A percentile compares a stretch with the other conserved stretches of the same genome.
Conservation (phyloP, 371 early-diverging fungal species). For the Mucor piriformis region DNA sequence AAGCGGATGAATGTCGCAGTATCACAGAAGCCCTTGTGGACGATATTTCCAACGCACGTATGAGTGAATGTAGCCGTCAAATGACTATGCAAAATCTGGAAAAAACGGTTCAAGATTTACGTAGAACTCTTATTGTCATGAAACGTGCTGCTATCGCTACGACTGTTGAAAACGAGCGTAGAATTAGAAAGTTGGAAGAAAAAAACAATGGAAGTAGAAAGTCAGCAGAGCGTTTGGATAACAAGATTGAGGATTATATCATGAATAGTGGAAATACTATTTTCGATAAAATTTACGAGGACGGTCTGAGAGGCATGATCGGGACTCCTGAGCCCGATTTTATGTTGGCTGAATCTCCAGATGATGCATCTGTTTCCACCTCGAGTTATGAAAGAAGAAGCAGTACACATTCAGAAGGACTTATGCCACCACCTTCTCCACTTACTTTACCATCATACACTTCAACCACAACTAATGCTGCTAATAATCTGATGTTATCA, state of each 20-base stretch:
- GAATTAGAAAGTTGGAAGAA: conserved; percentile 68
- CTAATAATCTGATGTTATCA: conserved; percentile 7
- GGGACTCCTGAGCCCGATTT: conserved; percentile 37
- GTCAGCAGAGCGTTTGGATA: conserved; percentile 26
- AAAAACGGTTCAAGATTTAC: conserved; percentile 71
- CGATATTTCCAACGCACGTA: conserved; percentile 72
- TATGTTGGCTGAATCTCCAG: conserved; percentile 16
- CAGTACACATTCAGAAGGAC: conserved; percentile 22
- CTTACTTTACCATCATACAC: conserved; percentile 25
- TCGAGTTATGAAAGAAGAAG: conserved; percentile 30
- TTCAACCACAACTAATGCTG: background rate
- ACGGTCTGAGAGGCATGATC: conserved; percentile 56
- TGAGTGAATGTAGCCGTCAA: conserved; percentile 65
- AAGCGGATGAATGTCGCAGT: conserved; percentile 68
- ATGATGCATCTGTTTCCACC: conserved; percentile 30
- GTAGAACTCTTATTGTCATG: conserved; percentile 78
- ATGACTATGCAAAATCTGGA: conserved; percentile 68
- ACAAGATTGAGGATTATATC: conserved; percentile 52
- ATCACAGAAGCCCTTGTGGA: conserved; percentile 77
- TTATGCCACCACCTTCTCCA: conserved; percentile 31
- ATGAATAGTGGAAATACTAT: conserved; percentile 54
- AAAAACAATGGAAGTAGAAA: conserved; percentile 12
- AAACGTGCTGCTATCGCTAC: conserved; percentile 79
- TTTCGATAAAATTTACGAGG: conserved; percentile 65
- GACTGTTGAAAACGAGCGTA: conserved; percentile 79